Percentiles rank a stretch among this genome's conserved stretches.
Conservation (phyloP, 1,139 yeast species). For the Yamadazyma taylorii region DNA sequence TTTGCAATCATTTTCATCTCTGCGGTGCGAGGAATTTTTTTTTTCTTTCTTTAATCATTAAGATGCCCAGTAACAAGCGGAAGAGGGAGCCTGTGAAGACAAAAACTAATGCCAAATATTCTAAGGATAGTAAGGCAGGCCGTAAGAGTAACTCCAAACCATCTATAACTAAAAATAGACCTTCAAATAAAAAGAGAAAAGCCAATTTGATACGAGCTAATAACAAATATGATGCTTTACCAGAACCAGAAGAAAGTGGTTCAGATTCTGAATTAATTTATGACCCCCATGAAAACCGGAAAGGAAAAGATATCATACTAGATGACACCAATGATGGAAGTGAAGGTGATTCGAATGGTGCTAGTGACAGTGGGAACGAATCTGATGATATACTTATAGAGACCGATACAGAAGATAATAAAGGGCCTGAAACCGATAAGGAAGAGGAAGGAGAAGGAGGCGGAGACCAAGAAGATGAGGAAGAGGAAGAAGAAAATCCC, state of each 20-base stretch:
- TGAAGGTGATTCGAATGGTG: background rate
- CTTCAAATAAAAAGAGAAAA: slow-evolving; percentile 5
- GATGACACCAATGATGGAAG: slow-evolving; percentile 5
- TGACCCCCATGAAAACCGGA: slow-evolving; percentile 14
- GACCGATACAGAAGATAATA: slow-evolving; percentile 48
- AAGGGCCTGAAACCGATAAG: slow-evolving; percentile 48
- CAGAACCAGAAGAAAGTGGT: slow-evolving; percentile 15
- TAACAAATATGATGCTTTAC: slow-evolving; percentile 22
- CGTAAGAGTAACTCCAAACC: slow-evolving; percentile 18
- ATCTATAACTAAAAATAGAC: slow-evolving; percentile 7
- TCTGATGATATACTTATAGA: background rate
- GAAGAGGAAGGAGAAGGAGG: slow-evolving; percentile 13
- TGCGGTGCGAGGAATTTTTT: no score
- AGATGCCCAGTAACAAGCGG: slow-evolving; percentile 20
- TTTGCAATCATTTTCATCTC: no score
- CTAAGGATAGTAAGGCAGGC: background rate
- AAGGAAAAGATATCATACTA: slow-evolving; percentile 7
- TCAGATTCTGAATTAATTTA: slow-evolving; percentile 21
- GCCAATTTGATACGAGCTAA: slow-evolving; percentile 15
- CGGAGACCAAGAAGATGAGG: slow-evolving; percentile 13
- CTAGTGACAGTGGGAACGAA: slow-evolving; percentile 3
- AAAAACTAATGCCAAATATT: slow-evolving; percentile 16
- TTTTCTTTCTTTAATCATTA: no score
- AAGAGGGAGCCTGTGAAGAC: slow-evolving; percentile 19
- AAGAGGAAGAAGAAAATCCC: slow-evolving; percentile 10